A percentile compares a stretch with the other conserved stretches of the same genome.
Evolutionary conservation across 441 rosid species (phyloP).

Genomic region (Iberis amara): DNA sequence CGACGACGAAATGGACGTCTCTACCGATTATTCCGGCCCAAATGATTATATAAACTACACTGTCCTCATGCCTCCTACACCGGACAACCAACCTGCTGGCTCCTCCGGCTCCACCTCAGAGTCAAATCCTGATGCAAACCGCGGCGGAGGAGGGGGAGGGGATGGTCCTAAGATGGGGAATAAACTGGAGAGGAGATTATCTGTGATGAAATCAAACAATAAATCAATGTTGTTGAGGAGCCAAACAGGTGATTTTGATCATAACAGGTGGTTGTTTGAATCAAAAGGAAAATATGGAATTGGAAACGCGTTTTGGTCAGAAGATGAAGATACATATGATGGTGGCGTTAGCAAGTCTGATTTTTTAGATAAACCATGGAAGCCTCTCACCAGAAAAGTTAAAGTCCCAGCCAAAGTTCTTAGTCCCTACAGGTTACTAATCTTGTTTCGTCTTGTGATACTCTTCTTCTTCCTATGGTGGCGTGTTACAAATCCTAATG

Average conservation of each 20-base stretch:
- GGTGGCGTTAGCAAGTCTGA: constrained; percentile 63
- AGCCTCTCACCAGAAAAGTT: constrained; percentile 75
- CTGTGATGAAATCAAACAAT: constrained; percentile 62
- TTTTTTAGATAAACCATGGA: constrained; percentile 92
- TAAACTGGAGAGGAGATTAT: constrained; percentile 56
- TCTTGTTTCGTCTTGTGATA: constrained; percentile 45
- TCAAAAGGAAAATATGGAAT: constrained; percentile 71
- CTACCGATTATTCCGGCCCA: constrained; percentile 56
- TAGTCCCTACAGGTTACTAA: constrained; percentile 82
- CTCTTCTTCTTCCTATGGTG: constrained; percentile 55
- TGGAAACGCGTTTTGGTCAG: constrained; percentile 84
- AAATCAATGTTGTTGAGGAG: constrained; percentile 75
- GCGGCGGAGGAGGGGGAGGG: constrained; percentile 24
- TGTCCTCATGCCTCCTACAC: constrained; percentile 85
- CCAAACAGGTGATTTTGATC: constrained; percentile 88
- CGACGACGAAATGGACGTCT: constrained; percentile 67
- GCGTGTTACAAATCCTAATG: constrained; percentile 66
- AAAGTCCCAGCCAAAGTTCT: constrained; percentile 49
- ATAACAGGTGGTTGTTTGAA: constrained; percentile 82
- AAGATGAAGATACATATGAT: constrained; percentile 37
- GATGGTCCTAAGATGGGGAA: constrained; percentile 29
- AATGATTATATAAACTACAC: constrained; percentile 82
- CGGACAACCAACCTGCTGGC: constrained; percentile 76
- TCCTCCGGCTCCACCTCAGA: constrained; percentile 35
- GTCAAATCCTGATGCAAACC: constrained; percentile 37